Evolutionary conservation across 805 yeast species (phyloP).

Genomic region (Sugiyamaella valdiviana): DNA sequence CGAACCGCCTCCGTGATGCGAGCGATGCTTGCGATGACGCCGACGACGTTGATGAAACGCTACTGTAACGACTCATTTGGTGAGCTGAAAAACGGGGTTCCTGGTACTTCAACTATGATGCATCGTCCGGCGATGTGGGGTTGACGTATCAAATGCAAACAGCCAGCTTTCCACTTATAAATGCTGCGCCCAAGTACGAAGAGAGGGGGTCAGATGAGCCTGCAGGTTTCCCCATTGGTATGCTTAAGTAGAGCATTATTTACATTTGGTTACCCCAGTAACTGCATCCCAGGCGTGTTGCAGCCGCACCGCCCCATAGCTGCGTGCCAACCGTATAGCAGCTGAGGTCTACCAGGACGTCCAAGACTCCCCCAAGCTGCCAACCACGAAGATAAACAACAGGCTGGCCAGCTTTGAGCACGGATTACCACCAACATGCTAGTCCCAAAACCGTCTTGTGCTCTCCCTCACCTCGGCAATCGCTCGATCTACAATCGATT

Average conservation of each 20-base stretch:
- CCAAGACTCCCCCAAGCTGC: too few relatives aligned
- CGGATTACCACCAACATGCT: too few relatives aligned
- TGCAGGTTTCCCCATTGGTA: neutral
- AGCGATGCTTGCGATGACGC: constrained; percentile 6
- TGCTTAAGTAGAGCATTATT: neutral
- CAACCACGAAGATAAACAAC: too few relatives aligned
- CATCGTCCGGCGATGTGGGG: neutral
- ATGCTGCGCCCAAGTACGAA: neutral
- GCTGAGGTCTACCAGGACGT: too few relatives aligned
- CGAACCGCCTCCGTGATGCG: constrained; percentile 17
- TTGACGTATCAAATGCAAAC: neutral
- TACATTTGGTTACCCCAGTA: constrained; percentile 4
- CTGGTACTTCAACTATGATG: neutral
- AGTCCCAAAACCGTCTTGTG: too few relatives aligned
- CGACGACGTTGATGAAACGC: constrained; percentile 14
- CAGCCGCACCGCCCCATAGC: neutral
- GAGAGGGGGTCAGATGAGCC: neutral
- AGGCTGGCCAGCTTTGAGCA: too few relatives aligned
- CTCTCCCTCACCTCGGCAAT: neutral
- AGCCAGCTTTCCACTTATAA: neutral
- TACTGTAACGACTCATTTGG: constrained; percentile 3
- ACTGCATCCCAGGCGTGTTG: neutral
- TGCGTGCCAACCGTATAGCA: too few relatives aligned
- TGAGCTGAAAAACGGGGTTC: too few relatives aligned
- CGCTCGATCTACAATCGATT: neutral